phyloP scores from a whole-genome alignment of 208 protist genomes.

The Wallacemonas sp. region DNA sequence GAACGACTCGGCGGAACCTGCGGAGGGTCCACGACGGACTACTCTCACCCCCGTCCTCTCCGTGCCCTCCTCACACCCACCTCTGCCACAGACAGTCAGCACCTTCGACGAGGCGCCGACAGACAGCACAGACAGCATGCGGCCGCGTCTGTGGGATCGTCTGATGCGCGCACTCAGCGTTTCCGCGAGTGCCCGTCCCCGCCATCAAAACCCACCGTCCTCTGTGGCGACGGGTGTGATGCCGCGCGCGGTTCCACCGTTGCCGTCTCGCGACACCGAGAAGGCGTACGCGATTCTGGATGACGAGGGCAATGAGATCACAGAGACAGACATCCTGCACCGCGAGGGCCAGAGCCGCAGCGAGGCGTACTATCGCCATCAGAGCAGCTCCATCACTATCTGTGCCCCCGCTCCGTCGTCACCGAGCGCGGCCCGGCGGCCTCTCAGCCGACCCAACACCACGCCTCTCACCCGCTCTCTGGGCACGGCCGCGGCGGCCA shows the following conservation, averaged over 20 bases:
- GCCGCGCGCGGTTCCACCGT: neutral
- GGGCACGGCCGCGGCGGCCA: too few relatives aligned
- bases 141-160: neutral
- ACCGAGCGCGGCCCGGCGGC: neutral
- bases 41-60: too few relatives aligned
- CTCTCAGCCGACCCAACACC: neutral
- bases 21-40: too few relatives aligned
- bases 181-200: too few relatives aligned
- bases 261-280: neutral
- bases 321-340: too few relatives aligned
- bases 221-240: neutral
- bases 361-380: neutral
- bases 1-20: too few relatives aligned
- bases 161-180: neutral
- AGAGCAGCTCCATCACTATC: slow-evolving; percentile 15
- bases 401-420: neutral
- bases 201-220: too few relatives aligned
- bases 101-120: neutral
- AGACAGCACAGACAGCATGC: neutral
- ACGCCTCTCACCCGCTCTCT: slow-evolving; percentile 1
- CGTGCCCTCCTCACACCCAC: too few relatives aligned
- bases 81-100: neutral
- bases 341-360: neutral
- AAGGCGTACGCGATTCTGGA: neutral
- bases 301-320: neutral